Evolutionary conservation across 2,329 filamentous ascomycete genomes (phyloP), one percentile per base, ranked within the genome.

Genomic region (Arthroderma uncinatum): DNA sequence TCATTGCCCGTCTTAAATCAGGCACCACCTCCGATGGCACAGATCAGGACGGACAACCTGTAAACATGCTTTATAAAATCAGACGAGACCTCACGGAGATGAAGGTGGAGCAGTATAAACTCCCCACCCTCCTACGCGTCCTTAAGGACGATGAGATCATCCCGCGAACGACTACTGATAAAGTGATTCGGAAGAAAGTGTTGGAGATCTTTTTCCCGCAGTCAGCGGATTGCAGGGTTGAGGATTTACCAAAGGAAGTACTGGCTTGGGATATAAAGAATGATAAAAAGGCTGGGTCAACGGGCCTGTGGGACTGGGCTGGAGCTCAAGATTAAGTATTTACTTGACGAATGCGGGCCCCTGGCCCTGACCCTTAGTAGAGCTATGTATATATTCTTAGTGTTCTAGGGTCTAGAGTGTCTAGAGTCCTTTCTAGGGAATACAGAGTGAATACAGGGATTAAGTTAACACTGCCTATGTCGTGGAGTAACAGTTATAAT

Each of bases 51-150:
- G 23, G 42, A n/a, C 25, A 19, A 1, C n/a, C 47, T 19, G 7
- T n/a, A 16, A 23, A 59, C n/a, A 48, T 53, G 21, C 59, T 61
- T 7, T 36, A 34, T n/a, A 58, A 40, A 23, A 25, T 61, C 36
- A 55, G 59, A 36, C 25, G 40, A 12, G 57, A 61, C 28, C 58
- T 61, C 23, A 39, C 54, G n/a, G 52, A 48, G 3, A 8, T 33
- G n/a, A 42, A 50, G 9, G 25, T 59, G 9, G 25, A 42, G 9
- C 23, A 19, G 10, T 59, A 55, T 14, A 57, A 61, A 52, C 44
- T 61, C 2, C 59, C 59, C 34, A 36, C 59, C 10, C 57, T 61
- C 16, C 37, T 61, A 14, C 57, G 59, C 21, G 28, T 61, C 33
- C 56, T 61, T 12, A 10, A 42, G 30, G 33, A 58, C 5, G 55